Conservation (phyloP, 2,329 filamentous ascomycete species). For the Fusarium liriodendri region DNA sequence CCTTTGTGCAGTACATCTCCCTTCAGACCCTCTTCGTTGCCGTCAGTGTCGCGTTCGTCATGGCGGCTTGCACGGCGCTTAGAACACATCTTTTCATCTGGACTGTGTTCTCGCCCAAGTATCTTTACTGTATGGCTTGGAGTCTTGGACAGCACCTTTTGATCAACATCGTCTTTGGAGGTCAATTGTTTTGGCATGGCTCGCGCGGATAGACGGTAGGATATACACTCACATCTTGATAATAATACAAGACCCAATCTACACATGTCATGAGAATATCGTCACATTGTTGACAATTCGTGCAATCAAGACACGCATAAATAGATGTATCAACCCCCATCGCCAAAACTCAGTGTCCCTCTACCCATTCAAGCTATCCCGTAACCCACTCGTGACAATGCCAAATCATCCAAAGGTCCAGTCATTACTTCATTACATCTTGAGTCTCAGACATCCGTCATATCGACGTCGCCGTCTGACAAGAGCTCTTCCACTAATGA, state of each 20-base stretch:
- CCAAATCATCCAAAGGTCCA: conserved; percentile 32
- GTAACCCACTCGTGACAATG: conserved; percentile 18
- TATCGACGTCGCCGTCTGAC: conserved; percentile 54
- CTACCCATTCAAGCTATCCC: conserved; percentile 15
- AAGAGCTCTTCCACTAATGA: conserved; percentile 55
- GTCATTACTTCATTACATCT: conserved; percentile 36
- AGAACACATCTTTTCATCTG: conserved; percentile 95
- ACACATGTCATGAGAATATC: neutral
- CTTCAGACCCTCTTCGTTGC: conserved; percentile 78
- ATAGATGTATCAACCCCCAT: conserved; percentile 23
- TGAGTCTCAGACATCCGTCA: conserved; percentile 40
- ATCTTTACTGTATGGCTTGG: conserved; percentile 93
- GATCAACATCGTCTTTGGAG: conserved; percentile 74
- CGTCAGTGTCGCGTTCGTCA: conserved; percentile 76
- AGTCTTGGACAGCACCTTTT: conserved; percentile 81
- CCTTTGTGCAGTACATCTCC: conserved; percentile 65
- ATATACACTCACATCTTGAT: neutral
- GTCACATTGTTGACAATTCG: neutral
- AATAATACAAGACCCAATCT: neutral
- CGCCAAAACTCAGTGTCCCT: conserved; percentile 25
- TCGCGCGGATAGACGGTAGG: conserved; percentile 26
- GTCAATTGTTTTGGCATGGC: conserved; percentile 67
- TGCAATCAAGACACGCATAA: conserved; percentile 23
- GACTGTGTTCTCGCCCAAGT: conserved; percentile 99
- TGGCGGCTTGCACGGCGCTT: conserved; percentile 87